Base-by-base conservation (phyloP, 805 yeast species). In the Wickerhamiella siamensis region DNA sequence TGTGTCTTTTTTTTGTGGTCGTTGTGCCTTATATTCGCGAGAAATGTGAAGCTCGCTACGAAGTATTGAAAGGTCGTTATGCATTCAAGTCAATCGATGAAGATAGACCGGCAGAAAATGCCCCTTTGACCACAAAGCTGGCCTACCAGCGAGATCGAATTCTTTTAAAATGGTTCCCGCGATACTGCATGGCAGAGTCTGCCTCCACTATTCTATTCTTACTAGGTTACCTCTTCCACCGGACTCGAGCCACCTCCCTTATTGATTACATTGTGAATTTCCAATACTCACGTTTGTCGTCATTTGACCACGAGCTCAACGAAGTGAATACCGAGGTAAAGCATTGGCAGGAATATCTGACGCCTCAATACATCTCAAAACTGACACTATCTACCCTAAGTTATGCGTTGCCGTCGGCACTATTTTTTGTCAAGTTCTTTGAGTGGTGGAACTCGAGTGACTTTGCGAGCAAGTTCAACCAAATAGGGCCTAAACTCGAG, bases 391-490 rank as follows among this genome's bases (percentile, higher is more conserved):
- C 18, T 9, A 39, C 38, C 14, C 38, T 50, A 4, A 46, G 49
- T 42, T 71, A 49, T 69, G 74, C 39, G 62, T 74, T 88, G 60
- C 95, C 95, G 0, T 69, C 79, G 0, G 83, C 93, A 2, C 79
- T 87, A 40, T 86, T 88, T 55, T 54, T 77, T 19, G 66, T 87
- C 46, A 83, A 84, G 60, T 83, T 87, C 51, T 66, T 84, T 29
- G 96, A 87, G 58, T 87, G 96, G 95, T 87, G 94, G 93, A 75
- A 76, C 46, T 72, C 81, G 20, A 75, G 86, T 14, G 83, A 80
- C 45, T 72, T 83, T 54, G 75, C 83, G 3, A 59, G 49, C 20
- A 43, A 47, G 19, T 31, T 50, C 21, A 39, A 47, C 20, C 14
- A 43, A 8, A 29, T 41, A 1, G 49, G 48, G 5, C 50, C 51